phyloP scores from a whole-genome alignment of 768 basidiomycete genomes.

The Lanmaoa pseudosensibilis region DNA sequence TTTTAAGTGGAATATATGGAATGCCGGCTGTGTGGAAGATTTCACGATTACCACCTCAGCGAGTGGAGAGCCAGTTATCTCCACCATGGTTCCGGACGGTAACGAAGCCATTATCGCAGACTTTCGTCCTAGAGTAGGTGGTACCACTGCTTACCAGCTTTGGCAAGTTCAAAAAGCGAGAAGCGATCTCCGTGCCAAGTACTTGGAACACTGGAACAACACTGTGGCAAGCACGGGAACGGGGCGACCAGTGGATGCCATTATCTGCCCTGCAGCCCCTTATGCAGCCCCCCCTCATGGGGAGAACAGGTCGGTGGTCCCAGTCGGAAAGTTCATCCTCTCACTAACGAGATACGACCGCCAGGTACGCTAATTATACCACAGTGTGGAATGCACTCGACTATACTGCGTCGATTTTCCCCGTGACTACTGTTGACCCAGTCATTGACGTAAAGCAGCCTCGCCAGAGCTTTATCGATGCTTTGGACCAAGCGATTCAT shows the following conservation, averaged over 20 bases:
- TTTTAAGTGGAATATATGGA: slow-evolving; percentile 42
- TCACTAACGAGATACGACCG: not conserved
- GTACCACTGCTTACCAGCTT: slow-evolving; percentile 54
- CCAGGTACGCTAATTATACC: slow-evolving; percentile 54
- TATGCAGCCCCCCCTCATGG: slow-evolving; percentile 67
- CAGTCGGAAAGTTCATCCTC: not conserved
- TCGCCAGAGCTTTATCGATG: slow-evolving; percentile 47
- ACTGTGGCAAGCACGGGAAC: slow-evolving; percentile 56
- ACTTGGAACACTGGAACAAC: slow-evolving; percentile 63
- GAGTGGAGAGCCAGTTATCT: slow-evolving; percentile 56
- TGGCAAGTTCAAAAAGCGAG: slow-evolving; percentile 64
- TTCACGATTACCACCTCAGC: slow-evolving; percentile 35
- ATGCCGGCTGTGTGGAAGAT: slow-evolving; percentile 51
- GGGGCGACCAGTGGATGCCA: slow-evolving; percentile 72
- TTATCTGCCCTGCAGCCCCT: slow-evolving; percentile 64
- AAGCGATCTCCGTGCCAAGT: slow-evolving; percentile 50
- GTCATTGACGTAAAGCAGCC: slow-evolving; percentile 48
- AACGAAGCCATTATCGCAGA: slow-evolving; percentile 20
- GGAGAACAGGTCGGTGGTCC: slow-evolving; percentile 42
- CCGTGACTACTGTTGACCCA: slow-evolving; percentile 62
- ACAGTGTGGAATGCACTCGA: slow-evolving; percentile 70
- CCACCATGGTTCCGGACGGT: slow-evolving; percentile 43
- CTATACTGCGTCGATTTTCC: slow-evolving; percentile 60
- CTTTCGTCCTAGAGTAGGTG: slow-evolving; percentile 30
- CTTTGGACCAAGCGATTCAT: slow-evolving; percentile 49